Conservation (phyloP, 345 rosid genomes). For the Schrenkiella parvula region DNA sequence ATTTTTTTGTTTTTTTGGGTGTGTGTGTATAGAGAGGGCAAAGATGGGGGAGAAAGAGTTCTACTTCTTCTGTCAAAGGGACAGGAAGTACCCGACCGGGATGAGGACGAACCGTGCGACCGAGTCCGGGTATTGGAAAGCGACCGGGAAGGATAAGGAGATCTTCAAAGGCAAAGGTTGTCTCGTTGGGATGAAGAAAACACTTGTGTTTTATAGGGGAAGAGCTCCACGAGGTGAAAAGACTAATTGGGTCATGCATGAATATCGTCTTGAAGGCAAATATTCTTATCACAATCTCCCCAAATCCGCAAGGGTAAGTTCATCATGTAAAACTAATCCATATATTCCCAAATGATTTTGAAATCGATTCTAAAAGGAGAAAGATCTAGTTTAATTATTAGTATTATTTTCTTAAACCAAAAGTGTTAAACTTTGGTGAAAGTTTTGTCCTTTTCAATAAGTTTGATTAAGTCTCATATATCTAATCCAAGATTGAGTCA, state of each 20-base stretch:
- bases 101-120: constrained; percentile 97
- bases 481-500: constrained; percentile 8
- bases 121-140: constrained; percentile 94
- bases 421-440: constrained; percentile 23
- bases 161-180: constrained; percentile 49
- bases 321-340: not conserved
- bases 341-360: not conserved
- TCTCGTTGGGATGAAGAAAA: constrained; percentile 98
- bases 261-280: constrained; percentile 87
- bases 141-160: constrained; percentile 94
- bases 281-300: constrained; percentile 73
- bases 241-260: constrained; percentile 98
- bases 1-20: not conserved
- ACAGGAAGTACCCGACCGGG: constrained; percentile 91
- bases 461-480: constrained; percentile 6
- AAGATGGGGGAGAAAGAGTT: constrained; percentile 96
- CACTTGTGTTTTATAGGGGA: constrained; percentile 92
- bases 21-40: constrained; percentile 62
- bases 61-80: constrained; percentile 93
- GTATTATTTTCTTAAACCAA: constrained; percentile 20
- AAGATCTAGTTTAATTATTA: not conserved
- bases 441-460: constrained; percentile 14
- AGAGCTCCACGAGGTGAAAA: constrained; percentile 97
- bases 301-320: constrained; percentile 58
- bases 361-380: constrained; percentile 1